A percentile compares a stretch with the other conserved stretches of the same genome.
Conservation (phyloP, 2,329 filamentous ascomycete species). For the Purpureocillium lavendulum region DNA sequence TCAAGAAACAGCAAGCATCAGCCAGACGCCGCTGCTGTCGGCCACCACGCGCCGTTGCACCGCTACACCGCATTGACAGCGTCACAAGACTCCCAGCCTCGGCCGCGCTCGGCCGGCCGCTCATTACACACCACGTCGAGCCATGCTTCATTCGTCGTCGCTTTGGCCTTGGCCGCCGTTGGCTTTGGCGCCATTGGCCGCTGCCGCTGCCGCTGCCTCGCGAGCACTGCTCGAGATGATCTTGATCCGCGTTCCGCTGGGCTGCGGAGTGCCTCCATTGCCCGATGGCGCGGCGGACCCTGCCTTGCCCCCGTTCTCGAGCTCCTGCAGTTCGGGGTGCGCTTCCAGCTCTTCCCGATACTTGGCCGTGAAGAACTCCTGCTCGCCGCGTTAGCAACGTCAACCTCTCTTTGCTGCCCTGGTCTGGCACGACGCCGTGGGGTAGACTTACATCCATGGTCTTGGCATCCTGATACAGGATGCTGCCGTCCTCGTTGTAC, state of each 20-base stretch:
- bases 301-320: slow-evolving; percentile 38
- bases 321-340: slow-evolving; percentile 46
- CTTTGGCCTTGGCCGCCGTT: slow-evolving; percentile 40
- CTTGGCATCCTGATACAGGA: slow-evolving; percentile 87
- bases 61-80: too few species aligned
- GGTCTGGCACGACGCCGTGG: too few species aligned
- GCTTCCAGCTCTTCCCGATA: slow-evolving; percentile 45
- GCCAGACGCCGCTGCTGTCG: slow-evolving; percentile 3
- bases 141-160: slow-evolving; percentile 38
- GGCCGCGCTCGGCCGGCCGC: too few species aligned
- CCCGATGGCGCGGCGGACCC: slow-evolving; percentile 41
- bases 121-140: too few species aligned
- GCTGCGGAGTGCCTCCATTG: slow-evolving; percentile 56
- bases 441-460: slow-evolving; percentile 68
- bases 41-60: too few species aligned
- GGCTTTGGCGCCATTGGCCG: slow-evolving; percentile 28
- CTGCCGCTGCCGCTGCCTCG: slow-evolving; percentile 20
- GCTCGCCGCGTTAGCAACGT: slow-evolving; percentile 21
- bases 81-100: too few species aligned
- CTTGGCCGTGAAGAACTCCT: slow-evolving; percentile 50
- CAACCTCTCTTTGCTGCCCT: too few species aligned
- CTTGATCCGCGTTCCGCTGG: slow-evolving; percentile 60
- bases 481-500: slow-evolving; percentile 93
- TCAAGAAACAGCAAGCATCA: neutral
- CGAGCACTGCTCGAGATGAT: slow-evolving; percentile 41